Percentiles rank a stretch among this genome's conserved stretches.
These are phyloP conservation scores for Cicer cuneatum DNA, from an alignment of 306 rosid genomes.

Conservation along the genomic window DNA sequence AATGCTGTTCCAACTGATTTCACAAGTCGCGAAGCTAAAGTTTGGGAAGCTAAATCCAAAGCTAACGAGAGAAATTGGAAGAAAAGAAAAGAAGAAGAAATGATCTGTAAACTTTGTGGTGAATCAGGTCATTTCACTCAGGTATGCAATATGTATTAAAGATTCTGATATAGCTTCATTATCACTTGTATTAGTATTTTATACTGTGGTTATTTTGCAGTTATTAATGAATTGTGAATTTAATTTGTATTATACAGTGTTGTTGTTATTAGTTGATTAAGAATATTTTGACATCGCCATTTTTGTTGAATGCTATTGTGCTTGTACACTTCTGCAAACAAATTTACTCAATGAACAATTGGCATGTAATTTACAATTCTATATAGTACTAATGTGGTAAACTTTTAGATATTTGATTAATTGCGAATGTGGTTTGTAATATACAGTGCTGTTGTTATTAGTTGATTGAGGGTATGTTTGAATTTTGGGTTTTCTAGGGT, in stretches of 20 bases:
- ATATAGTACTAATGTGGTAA: slow-evolving; percentile 7
- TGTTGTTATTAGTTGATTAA: not conserved
- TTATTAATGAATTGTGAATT: too few relatives aligned
- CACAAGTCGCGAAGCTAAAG: slow-evolving; percentile 98
- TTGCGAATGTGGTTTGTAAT: too few relatives aligned
- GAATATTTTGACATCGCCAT: too few relatives aligned
- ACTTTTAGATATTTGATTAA: not conserved
- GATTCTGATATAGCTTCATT: slow-evolving; percentile 14
- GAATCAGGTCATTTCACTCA: slow-evolving; percentile 98
- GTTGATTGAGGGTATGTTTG: too few relatives aligned
- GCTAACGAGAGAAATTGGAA: slow-evolving; percentile 99
- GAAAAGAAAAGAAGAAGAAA: slow-evolving; percentile 97
- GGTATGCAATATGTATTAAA: slow-evolving; percentile 49
- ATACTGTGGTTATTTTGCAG: too few relatives aligned
- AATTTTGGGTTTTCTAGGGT: too few relatives aligned
- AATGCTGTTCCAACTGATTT: slow-evolving; percentile 98
- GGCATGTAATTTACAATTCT: not conserved
- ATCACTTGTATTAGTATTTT: not conserved
- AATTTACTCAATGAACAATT: not conserved
- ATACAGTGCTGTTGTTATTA: too few relatives aligned
- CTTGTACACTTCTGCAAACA: not conserved
- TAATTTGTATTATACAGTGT: not conserved
- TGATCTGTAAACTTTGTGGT: slow-evolving; percentile 97
- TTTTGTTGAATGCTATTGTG: not conserved
- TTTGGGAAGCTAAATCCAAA: slow-evolving; percentile 99